Evolutionary conservation across 129 eudicot genomes (phyloP).

Genomic region (Flaveria robusta): DNA sequence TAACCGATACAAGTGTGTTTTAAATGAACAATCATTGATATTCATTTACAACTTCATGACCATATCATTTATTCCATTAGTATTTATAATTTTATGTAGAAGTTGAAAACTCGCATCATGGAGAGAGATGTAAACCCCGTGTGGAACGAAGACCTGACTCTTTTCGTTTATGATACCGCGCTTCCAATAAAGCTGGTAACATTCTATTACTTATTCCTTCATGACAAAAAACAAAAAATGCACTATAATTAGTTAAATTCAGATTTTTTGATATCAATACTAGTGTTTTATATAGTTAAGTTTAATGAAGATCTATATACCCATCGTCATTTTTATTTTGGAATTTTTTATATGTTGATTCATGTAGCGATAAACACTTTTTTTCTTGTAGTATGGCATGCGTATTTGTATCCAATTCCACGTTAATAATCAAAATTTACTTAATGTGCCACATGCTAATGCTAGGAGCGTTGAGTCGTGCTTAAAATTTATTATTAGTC

Average conservation of each 20-base stretch:
- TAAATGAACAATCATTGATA: not conserved
- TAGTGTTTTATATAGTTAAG: not conserved
- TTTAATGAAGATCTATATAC: not conserved
- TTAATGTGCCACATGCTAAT: not conserved
- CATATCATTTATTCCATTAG: not conserved
- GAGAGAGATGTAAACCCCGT: constrained; percentile 69
- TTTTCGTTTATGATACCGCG: constrained; percentile 62
- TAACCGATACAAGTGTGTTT: not conserved
- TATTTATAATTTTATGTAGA: constrained; percentile 43
- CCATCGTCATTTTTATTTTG: too few species aligned
- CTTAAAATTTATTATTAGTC: not conserved
- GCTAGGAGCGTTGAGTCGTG: not conserved
- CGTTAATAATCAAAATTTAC: not conserved
- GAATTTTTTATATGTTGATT: too few species aligned
- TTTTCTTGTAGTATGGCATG: not conserved
- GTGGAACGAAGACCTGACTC: constrained; percentile 88
- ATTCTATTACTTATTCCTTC: not conserved
- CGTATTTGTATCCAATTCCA: too few species aligned
- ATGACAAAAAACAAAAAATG: not conserved
- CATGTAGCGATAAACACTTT: too few species aligned
- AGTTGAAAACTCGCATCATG: constrained; percentile 72
- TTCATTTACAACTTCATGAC: not conserved
- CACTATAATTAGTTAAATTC: not conserved
- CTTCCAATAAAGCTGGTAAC: constrained; percentile 68
- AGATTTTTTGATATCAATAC: not conserved